Base-by-base conservation (phyloP, 495 filamentous ascomycete genomes). In the Daldinia decipiens region DNA sequence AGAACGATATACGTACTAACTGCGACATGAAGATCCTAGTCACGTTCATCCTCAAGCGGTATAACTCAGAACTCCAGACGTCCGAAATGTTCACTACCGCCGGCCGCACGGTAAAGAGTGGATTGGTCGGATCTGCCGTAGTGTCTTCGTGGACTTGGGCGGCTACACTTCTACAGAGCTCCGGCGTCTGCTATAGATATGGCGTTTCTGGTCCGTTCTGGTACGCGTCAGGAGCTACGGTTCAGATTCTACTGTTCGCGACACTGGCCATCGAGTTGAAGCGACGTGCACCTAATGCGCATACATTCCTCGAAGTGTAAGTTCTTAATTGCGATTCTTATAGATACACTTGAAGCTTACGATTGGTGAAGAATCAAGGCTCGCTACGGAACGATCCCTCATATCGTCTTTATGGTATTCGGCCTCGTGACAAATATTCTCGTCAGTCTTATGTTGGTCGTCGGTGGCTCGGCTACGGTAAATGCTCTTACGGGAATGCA, bases 21-120 rank as follows among this genome's bases (percentile, higher is more conserved):
- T 7, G 5, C 12, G 11, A 13, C 15, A 12, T 47, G 9, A 31
- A 82, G 84, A 85, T 88, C 55, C 76, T 89, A 52, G 91, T 92
- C 27, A 96, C 93, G 9, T 93, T 89, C 84, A 87, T 92, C 57
- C 82, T 96, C 61, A 93, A 90, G 76, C 83, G 92, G 75, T 98
- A 97, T 77, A 95, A 97, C 77, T 86, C 93, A 83, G 95, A 98
- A 81, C 86, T 97, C 6, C 94, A 97, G 80, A 98, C 95, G 0
- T 96, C 93, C 0, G 95, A 98, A 80, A 97, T 96, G 92, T 98
- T 98, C 87, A 93, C 88, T 66, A 98, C 95, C 2, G 95, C 95
- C 53, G 95, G 95, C 17, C 84, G 95, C 52, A 97, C 94, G 9
- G 95, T 98, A 73, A 98, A 97, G 74, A 94, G 93, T 12, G 95